Base-by-base conservation (phyloP, 768 basidiomycete genomes). In the Tylopilus subfusipes region DNA sequence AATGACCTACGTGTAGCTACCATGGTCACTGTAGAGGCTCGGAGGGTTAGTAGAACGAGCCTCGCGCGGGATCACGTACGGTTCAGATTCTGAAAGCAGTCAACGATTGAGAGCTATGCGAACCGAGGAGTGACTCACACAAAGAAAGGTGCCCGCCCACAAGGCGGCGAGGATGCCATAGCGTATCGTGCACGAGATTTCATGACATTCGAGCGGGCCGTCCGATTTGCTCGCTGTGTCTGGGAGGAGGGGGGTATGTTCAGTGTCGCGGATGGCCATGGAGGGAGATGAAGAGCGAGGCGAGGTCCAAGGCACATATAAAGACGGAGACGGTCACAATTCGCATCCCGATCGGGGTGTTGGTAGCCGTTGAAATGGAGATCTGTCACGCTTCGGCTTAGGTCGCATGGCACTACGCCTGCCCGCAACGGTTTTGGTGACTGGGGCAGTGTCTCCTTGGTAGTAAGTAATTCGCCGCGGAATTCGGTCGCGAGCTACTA, bases 111-210 rank as follows among this genome's bases (percentile, higher is more conserved):
- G 27, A 33, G 10, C 25, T 1, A 4, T 4, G 14, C 4, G 18
- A 3, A 39, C 2, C 3, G 27, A 22, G 16, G 36, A 6, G 10
- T 2, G 29, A 45, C 52, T 53, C 63, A 90, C 88, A 39, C 82
- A 83, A 39, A 91, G 78, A 70, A 90, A 88, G 2, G 80, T 83
- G 0, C 82, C 86, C 7, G 76, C 69, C 85, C 85, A 89, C 48
- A 90, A 74, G 14, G 84, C 86, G 14, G 78, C 81, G 48, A 88
- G 66, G 53, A 90, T 90, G 0, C 82, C 79, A 66, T 81, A 77
- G 7, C 85, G 76, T 7, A 78, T 83, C 1, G 76, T 70, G 21
- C 63, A 65, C 3, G 84, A 76, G n/a, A 90, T 81, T 42, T 86
- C 84, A 21, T 81, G 65, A 7, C 86, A 85, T 3, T 83, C 84